Evolutionary conservation across 306 rosid species (phyloP), one percentile per base, ranked within the genome.

Genomic region (Cicer chorassanicum): DNA sequence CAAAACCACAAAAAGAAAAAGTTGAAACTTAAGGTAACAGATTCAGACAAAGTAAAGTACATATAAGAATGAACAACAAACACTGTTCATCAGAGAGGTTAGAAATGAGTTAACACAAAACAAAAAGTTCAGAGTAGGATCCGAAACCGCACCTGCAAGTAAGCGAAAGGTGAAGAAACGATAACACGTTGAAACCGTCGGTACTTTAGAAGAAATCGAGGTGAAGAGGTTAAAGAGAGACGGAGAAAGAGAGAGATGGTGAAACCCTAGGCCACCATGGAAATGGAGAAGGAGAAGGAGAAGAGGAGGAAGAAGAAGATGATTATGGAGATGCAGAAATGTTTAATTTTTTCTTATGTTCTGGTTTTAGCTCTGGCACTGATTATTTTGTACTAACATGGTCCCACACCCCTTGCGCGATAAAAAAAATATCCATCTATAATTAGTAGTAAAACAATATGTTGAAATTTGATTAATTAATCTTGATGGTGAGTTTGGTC

Each of bases 341-440:
- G n/a, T 39, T 41, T n/a, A 3, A 13, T 8, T 41, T 41, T 71
- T 56, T 55, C 59, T 43, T 48, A 55, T 62, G 80, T 70, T 78
- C 69, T 68, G 67, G 88, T 88, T 82, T 87, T 87, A 83, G 85
- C 65, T 71, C 87, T 72, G 87, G 87, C 89, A 76, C 93, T 74
- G 92, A 88, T 88, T 82, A 87, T 88, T 87, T 84, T 76, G 96
- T 76, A 71, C 75, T 29, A 18, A 18, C 5, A 1, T 61, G 86
- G 86, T 1, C 91, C 88, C 88, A 80, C 74, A 13, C 9, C 65
- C 74, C 71, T 11, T 18, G 46, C 65, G 78, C 11, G 79, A 75
- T 29, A 29, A 29, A 29, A 29, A 21, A 29, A 29, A 29, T 29
- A 29, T 29, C 36, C 36, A 29, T 29, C 36, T 4, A 29, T 29